Percentiles rank a stretch among this genome's conserved stretches.
Conservation (phyloP, 352 stramenopile genomes). For the Pythium dissimile region DNA sequence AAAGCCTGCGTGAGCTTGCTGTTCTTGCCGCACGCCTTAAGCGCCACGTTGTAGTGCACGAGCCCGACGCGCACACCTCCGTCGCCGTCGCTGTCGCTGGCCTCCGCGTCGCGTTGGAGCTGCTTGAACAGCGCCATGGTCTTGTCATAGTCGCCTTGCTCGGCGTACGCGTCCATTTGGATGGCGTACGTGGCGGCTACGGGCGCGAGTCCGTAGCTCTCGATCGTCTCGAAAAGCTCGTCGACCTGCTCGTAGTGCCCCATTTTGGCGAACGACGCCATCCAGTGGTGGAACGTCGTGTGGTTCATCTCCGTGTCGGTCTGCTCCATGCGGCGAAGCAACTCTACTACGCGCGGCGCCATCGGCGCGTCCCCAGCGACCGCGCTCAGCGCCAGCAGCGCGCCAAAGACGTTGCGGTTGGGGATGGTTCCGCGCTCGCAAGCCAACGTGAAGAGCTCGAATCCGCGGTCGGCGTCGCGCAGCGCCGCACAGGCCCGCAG, state of each 20-base stretch:
- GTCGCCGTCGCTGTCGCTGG: conserved; percentile 26
- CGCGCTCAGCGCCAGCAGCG: conserved; percentile 52
- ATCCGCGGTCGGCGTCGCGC: conserved; percentile 44
- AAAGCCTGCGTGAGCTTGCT: conserved; percentile 68
- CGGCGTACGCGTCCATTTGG: conserved; percentile 67
- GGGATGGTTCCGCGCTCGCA: conserved; percentile 59
- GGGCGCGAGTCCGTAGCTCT: conserved; percentile 38
- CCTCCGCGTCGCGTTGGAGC: conserved; percentile 31
- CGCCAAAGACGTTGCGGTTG: conserved; percentile 58
- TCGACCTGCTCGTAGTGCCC: conserved; percentile 47
- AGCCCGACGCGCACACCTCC: conserved; percentile 13
- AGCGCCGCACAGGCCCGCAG: conserved; percentile 58
- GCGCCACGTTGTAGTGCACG: conserved; percentile 79
- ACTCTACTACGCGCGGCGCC: conserved; percentile 35
- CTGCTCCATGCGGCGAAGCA: conserved; percentile 56
- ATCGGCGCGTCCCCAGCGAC: conserved; percentile 30
- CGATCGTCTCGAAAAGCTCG: conserved; percentile 56
- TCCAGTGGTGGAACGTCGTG: conserved; percentile 68
- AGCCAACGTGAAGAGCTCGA: conserved; percentile 55
- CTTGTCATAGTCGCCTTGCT: conserved; percentile 53
- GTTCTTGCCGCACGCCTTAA: conserved; percentile 76
- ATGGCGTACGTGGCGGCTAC: conserved; percentile 71
- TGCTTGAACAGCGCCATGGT: conserved; percentile 50
- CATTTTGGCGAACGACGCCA: conserved; percentile 60
- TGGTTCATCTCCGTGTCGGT: conserved; percentile 55